Evolutionary conservation across 139 green algal genomes (phyloP).

Genomic region (Coelastrella sp.): DNA sequence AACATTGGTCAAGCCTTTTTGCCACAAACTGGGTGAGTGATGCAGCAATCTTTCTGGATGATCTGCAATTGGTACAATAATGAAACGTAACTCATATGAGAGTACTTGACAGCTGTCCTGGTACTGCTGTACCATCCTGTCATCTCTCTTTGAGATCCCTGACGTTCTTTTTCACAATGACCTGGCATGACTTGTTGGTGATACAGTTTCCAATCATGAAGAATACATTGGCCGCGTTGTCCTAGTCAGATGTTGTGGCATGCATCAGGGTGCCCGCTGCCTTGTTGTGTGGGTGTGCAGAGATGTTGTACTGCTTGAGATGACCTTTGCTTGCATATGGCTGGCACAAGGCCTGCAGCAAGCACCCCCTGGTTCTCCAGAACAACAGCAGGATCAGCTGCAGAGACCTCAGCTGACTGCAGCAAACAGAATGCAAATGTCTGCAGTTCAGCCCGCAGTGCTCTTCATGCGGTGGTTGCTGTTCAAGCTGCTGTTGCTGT

Average conservation of each 20-base stretch:
- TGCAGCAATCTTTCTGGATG: background rate
- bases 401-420: background rate
- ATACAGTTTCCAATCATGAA: no score
- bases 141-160: no score
- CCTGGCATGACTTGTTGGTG: no score
- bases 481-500: slow-evolving; percentile 31
- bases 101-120: no score
- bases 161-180: no score
- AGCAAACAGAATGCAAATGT: background rate
- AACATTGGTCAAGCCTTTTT: slow-evolving; percentile 15
- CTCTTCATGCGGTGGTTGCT: slow-evolving; percentile 33
- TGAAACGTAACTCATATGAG: no score
- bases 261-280: no score
- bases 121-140: no score
- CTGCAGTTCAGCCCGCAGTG: background rate
- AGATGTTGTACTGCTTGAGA: slow-evolving; percentile 27
- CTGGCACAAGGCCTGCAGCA: background rate
- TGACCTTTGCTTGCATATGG: slow-evolving; percentile 40
- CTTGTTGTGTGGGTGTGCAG: background rate
- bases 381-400: background rate
- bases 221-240: no score
- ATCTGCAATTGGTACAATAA: no score
- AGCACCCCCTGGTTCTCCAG: background rate
- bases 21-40: slow-evolving; percentile 19
- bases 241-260: no score